Percentiles rank a stretch among this genome's conserved stretches.
Evolutionary conservation across 345 rosid species (phyloP).

Genomic region (Orychophragmus violaceus): DNA sequence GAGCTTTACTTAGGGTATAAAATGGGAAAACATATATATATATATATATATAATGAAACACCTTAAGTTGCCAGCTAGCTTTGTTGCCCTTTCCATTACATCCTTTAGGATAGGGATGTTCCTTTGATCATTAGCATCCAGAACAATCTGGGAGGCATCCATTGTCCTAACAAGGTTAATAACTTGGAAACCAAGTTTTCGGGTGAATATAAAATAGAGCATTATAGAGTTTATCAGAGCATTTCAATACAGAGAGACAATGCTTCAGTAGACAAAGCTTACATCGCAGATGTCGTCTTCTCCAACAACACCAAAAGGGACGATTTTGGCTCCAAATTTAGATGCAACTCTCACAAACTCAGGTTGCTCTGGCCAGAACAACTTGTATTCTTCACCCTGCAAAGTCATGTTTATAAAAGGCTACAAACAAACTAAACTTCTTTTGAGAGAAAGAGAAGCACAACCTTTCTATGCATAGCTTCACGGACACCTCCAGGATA

Average conservation of each 20-base stretch:
- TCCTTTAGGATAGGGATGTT: slow-evolving; percentile 53
- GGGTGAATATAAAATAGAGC: too few species aligned
- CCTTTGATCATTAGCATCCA: slow-evolving; percentile 57
- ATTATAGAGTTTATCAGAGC: neutral
- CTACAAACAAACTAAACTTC: too few species aligned
- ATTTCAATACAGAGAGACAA: neutral
- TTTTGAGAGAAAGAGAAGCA: neutral
- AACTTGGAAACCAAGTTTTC: too few species aligned
- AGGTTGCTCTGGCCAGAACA: too few species aligned
- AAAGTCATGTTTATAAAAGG: neutral
- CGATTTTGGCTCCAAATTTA: too few species aligned
- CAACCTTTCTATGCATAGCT: slow-evolving; percentile 79
- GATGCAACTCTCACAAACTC: too few species aligned
- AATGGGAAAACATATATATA: neutral
- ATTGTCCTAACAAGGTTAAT: neutral
- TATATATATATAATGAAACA: slow-evolving; percentile 5
- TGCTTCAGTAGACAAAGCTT: slow-evolving; percentile 14
- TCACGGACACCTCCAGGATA: slow-evolving; percentile 89
- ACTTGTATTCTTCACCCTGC: slow-evolving; percentile 72
- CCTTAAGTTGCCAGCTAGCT: slow-evolving; percentile 40
- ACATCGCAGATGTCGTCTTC: slow-evolving; percentile 59
- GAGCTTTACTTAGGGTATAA: neutral
- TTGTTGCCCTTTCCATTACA: slow-evolving; percentile 31
- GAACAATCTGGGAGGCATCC: slow-evolving; percentile 37
- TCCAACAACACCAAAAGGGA: too few species aligned